Evolutionary conservation across 371 early-diverging fungal species (phyloP).

Genomic region (Basidiobolus meristosporus): DNA sequence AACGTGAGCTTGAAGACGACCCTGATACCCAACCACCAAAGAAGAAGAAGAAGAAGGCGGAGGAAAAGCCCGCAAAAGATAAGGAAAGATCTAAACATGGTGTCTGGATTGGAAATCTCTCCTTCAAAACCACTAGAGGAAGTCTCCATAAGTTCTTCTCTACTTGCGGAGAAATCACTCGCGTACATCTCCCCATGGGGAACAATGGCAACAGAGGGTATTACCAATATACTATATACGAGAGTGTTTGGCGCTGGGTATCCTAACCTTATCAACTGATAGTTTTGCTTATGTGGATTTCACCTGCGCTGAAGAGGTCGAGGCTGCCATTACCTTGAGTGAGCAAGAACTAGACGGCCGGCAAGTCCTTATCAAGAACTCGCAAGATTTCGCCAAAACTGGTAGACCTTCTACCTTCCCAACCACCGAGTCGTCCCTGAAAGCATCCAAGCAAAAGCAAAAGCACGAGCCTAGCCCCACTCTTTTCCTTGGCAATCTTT

Average conservation of each 20-base stretch:
- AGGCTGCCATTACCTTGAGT: slow-evolving; percentile 28
- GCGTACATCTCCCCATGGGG: slow-evolving; percentile 46
- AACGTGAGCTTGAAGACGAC: slow-evolving; percentile 3
- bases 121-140: slow-evolving; percentile 29
- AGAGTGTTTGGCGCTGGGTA: no score
- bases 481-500: slow-evolving; percentile 65
- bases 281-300: slow-evolving; percentile 60
- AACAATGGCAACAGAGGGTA: no score
- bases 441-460: slow-evolving; percentile 9
- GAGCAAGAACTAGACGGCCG: slow-evolving; percentile 38
- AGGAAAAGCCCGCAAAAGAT: slow-evolving; percentile 12
- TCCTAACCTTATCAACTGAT: slow-evolving; percentile 3
- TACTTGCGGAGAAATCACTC: slow-evolving; percentile 34
- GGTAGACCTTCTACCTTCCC: neutral
- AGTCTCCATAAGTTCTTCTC: slow-evolving; percentile 30
- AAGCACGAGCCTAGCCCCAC: slow-evolving; percentile 46
- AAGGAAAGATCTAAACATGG: slow-evolving; percentile 24
- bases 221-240: no score
- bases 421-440: no score
- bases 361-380: slow-evolving; percentile 39
- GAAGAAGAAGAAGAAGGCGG: slow-evolving; percentile 9
- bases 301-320: slow-evolving; percentile 22
- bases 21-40: slow-evolving; percentile 5
- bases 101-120: slow-evolving; percentile 61
- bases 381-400: slow-evolving; percentile 8